Conservation (phyloP, 306 rosid species). For the Vigna radiata region DNA sequence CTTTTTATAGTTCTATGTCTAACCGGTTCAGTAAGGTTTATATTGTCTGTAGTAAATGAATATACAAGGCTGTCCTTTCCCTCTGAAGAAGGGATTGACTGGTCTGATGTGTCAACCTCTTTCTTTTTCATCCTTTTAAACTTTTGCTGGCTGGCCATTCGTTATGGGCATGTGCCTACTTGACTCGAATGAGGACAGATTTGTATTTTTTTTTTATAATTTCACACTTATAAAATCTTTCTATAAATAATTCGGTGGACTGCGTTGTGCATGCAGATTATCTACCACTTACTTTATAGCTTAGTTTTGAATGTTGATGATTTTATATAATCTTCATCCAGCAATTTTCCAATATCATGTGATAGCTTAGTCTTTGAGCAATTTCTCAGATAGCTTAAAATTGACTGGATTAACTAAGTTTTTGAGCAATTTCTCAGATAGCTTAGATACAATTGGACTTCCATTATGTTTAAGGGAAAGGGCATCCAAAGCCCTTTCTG, state of each 20-base stretch:
- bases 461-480: neutral
- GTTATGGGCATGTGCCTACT: neutral
- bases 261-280: neutral
- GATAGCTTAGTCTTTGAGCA: neutral
- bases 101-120: conserved; percentile 1
- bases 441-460: conserved; percentile 23
- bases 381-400: neutral
- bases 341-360: conserved; percentile 13
- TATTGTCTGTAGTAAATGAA: conserved; percentile 1
- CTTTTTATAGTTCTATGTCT: conserved; percentile 7
- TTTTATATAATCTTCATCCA: conserved; percentile 12
- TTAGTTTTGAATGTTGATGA: conserved; percentile 27
- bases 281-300: neutral
- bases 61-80: conserved; percentile 7
- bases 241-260: neutral
- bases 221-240: conserved; percentile 9
- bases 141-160: conserved; percentile 10
- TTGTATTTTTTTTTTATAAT: conserved; percentile 7
- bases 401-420: conserved; percentile 14
- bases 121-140: neutral
- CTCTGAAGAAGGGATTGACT: conserved; percentile 14
- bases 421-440: neutral
- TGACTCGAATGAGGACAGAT: conserved; percentile 9
- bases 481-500: neutral
- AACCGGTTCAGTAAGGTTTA: conserved; percentile 11